phyloP scores from a whole-genome alignment of 352 stramenopile species.

The Plasmopara halstedii region DNA sequence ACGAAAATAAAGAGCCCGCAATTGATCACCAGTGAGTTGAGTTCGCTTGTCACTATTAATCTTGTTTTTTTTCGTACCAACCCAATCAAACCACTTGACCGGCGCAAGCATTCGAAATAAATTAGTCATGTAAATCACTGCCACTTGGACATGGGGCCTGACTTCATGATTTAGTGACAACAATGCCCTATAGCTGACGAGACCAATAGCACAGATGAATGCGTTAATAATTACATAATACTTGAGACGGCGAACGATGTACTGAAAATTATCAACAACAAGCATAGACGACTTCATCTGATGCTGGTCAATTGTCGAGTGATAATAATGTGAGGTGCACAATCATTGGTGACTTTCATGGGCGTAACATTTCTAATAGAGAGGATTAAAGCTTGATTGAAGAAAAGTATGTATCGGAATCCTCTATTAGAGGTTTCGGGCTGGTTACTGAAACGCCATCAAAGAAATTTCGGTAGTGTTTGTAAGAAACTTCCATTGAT shows the following conservation, averaged over 20 bases:
- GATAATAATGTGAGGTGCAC: not conserved
- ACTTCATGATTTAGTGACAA: not conserved
- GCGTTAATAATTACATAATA: slow-evolving; percentile 79
- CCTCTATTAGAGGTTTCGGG: not conserved
- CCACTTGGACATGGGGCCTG: slow-evolving; percentile 2
- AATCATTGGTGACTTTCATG: not conserved
- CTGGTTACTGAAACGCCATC: not conserved
- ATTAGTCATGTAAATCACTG: slow-evolving; percentile 32
- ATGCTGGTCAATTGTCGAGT: not conserved
- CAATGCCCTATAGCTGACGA: slow-evolving; percentile 23
- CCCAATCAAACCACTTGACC: slow-evolving; percentile 76
- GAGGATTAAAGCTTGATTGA: not conserved
- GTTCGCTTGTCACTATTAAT: slow-evolving; percentile 59
- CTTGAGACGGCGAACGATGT: slow-evolving; percentile 48
- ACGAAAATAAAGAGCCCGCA: slow-evolving; percentile 40
- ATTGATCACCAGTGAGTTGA: slow-evolving; percentile 34
- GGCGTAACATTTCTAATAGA: not conserved
- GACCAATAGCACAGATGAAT: slow-evolving; percentile 61
- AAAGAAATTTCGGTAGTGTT: not conserved
- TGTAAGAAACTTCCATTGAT: not conserved
- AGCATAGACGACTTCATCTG: slow-evolving; percentile 10
- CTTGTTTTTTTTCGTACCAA: slow-evolving; percentile 55
- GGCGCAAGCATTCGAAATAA: slow-evolving; percentile 53
- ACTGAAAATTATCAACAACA: slow-evolving; percentile 7
- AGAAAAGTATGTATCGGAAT: no score